These are phyloP conservation scores for Phytophthora cryptogea DNA, from an alignment of 352 stramenopile genomes.

Conservation along the genomic window DNA sequence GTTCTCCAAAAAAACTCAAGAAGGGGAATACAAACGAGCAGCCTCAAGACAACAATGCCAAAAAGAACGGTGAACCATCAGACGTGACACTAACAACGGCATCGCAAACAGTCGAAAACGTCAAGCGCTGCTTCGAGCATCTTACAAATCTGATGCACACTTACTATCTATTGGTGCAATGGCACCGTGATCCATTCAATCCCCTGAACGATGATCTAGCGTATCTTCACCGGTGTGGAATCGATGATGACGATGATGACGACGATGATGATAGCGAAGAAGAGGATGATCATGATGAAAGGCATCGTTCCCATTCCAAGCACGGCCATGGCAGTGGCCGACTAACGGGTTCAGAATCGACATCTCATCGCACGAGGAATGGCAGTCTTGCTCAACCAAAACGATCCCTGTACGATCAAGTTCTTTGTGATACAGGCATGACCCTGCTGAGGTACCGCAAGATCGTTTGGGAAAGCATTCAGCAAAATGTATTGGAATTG, in stretches of 20 bases:
- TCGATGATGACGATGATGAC: slow-evolving; percentile 81
- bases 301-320: slow-evolving; percentile 28
- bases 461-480: slow-evolving; percentile 89
- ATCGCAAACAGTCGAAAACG: slow-evolving; percentile 56
- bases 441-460: slow-evolving; percentile 78
- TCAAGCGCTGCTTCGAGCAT: slow-evolving; percentile 67
- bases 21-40: slow-evolving; percentile 4
- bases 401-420: slow-evolving; percentile 59
- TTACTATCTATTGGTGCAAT: slow-evolving; percentile 90
- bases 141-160: slow-evolving; percentile 88
- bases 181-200: slow-evolving; percentile 88
- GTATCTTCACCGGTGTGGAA: slow-evolving; percentile 83
- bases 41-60: slow-evolving; percentile 23
- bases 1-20: slow-evolving; percentile 49
- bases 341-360: slow-evolving; percentile 26
- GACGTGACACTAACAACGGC: slow-evolving; percentile 21
- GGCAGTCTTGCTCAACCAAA: slow-evolving; percentile 38
- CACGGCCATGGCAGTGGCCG: slow-evolving; percentile 7
- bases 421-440: slow-evolving; percentile 82
- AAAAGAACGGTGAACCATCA: slow-evolving; percentile 21
- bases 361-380: slow-evolving; percentile 40
- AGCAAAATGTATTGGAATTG: slow-evolving; percentile 76
- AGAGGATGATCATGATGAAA: slow-evolving; percentile 46
- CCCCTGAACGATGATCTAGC: slow-evolving; percentile 65
- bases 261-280: slow-evolving; percentile 75